A percentile compares a stretch with the other conserved stretches of the same genome.
Conservation (phyloP, 768 basidiomycete species). For the Rossbeevera mucosa region DNA sequence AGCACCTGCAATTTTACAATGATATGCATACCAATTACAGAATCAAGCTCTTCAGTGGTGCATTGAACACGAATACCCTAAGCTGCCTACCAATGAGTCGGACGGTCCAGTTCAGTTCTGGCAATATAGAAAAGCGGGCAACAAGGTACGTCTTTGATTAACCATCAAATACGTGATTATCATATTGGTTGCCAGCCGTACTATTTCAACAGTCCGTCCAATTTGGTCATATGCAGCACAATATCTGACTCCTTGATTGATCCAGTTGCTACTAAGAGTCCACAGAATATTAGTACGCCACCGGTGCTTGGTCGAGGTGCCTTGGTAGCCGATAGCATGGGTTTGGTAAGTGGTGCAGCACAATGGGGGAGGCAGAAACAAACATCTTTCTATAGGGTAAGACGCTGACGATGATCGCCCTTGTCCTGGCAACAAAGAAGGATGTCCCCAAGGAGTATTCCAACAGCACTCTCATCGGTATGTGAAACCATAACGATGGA, state of each 20-base stretch:
- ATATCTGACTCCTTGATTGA: not conserved
- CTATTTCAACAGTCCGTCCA: constrained; percentile 60
- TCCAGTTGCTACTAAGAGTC: constrained; percentile 76
- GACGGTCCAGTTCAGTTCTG: constrained; percentile 89
- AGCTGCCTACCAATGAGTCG: constrained; percentile 56
- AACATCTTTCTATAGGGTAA: constrained; percentile 57
- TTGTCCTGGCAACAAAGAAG: constrained; percentile 72
- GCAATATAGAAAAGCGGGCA: constrained; percentile 57
- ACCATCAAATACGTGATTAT: not conserved
- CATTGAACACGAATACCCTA: constrained; percentile 73
- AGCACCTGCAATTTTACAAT: not conserved
- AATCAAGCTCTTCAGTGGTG: constrained; percentile 86
- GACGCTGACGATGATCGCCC: constrained; percentile 82
- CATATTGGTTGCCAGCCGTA: constrained; percentile 38
- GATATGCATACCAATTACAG: constrained; percentile 33
- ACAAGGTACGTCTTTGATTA: constrained; percentile 42
- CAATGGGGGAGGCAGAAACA: not conserved
- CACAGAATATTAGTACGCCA: constrained; percentile 46
- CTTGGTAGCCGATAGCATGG: constrained; percentile 89
- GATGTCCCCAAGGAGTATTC: constrained; percentile 55
- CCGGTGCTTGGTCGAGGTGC: constrained; percentile 81
- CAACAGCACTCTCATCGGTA: constrained; percentile 77
- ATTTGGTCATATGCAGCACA: not conserved
- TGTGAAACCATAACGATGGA: not conserved
- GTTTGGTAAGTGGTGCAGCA: constrained; percentile 35